Evolutionary conservation across 768 basidiomycete species (phyloP), one percentile per base, ranked within the genome.

Genomic region (Suillus subalutaceus): DNA sequence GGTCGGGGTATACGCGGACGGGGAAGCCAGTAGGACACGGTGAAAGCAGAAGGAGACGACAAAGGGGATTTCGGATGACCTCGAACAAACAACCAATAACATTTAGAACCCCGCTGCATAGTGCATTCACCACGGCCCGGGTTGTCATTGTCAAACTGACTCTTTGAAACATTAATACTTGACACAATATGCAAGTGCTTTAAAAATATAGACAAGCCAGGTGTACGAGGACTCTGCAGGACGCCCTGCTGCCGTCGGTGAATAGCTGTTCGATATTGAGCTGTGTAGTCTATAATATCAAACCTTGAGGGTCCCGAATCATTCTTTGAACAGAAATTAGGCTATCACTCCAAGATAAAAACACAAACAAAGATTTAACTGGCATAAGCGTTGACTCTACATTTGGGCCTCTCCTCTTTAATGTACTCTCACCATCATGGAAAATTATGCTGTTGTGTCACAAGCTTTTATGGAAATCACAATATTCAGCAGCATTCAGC

Each of bases 31-130:
- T 23, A 30, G 52, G 26, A 53, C 15, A 30, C 52, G 50, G 12
- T 56, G 55, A 38, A 37, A 13, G 35, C 20, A 35, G 6, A 12
- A 13, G 35, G 20, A 35, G 32, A 56, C 8, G 18, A 6, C 9
- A 5, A 20, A 35, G 10, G 46, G 53, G 30, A 30, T 32, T 35
- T 16, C 4, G 4, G 52, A 18, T 18, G 15, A 15, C 9, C 4
- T 46, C 44, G 18, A 46, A 32, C 20, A 35, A n/a, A 37, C 20
- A 35, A 13, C 13, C 12, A 37, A 35, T 35, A 20, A 35, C 7
- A 56, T 56, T 56, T 37, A n/a, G 35, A 56, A 56, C 55, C 55
- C 55, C 55, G 53, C 30, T 32, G 16, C 30, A 32, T 55, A 26
- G n/a, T n/a, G n/a, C n/a, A n/a, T n/a, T 55, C 53, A 55, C 53